Conservation (phyloP, 768 basidiomycete genomes). For the Calvatia gigantea region DNA sequence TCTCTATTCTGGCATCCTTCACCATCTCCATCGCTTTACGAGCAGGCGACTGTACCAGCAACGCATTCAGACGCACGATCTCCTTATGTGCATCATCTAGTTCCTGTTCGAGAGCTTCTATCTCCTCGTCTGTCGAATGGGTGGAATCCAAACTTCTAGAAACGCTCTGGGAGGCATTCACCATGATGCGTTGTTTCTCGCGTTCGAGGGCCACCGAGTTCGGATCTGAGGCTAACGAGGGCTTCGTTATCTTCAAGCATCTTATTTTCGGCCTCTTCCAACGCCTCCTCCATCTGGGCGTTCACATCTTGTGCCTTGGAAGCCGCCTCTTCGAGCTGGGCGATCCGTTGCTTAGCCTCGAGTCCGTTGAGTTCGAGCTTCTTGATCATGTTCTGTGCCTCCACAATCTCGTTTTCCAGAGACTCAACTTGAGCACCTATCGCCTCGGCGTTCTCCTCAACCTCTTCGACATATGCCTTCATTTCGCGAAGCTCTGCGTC, state of each 20-base stretch:
- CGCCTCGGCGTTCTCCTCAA: slow-evolving; percentile 56
- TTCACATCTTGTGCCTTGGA: slow-evolving; percentile 53
- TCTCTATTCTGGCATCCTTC: slow-evolving; percentile 71
- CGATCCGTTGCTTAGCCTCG: slow-evolving; percentile 39
- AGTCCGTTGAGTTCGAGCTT: slow-evolving; percentile 37
- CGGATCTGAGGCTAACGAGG: slow-evolving; percentile 46
- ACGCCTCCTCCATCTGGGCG: slow-evolving; percentile 69
- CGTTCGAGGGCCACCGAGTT: slow-evolving; percentile 54
- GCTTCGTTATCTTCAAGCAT: slow-evolving; percentile 60
- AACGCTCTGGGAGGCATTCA: slow-evolving; percentile 14
- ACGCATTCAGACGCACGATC: slow-evolving; percentile 62
- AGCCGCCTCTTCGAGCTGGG: slow-evolving; percentile 49
- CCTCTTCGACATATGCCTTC: slow-evolving; percentile 51
- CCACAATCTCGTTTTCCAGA: slow-evolving; percentile 54
- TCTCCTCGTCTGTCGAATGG: slow-evolving; percentile 48
- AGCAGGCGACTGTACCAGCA: slow-evolving; percentile 70
- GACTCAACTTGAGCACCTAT: slow-evolving; percentile 50
- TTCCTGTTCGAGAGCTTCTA: slow-evolving; percentile 68
- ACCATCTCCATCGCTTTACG: slow-evolving; percentile 76
- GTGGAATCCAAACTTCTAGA: slow-evolving; percentile 9
- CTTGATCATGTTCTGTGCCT: slow-evolving; percentile 30
- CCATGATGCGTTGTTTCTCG: slow-evolving; percentile 36
- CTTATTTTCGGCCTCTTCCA: slow-evolving; percentile 71
- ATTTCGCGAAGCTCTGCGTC: slow-evolving; percentile 44
- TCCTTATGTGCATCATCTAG: slow-evolving; percentile 76